Evolutionary conservation across 495 filamentous ascomycete species (phyloP), one percentile per base, ranked within the genome.

Genomic region (Hamigera avellanea): DNA sequence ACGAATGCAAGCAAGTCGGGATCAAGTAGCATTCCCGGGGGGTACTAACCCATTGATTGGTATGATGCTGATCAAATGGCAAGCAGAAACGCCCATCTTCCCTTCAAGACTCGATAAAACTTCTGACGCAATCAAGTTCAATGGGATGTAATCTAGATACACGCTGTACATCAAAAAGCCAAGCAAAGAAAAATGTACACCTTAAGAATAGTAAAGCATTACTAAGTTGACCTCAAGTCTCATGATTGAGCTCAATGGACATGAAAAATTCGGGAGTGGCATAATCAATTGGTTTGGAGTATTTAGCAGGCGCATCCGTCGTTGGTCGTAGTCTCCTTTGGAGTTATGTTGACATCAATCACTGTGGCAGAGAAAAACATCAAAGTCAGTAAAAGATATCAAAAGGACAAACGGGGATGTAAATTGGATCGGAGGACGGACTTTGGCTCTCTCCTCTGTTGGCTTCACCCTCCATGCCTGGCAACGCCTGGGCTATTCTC

Each of bases 401-500:
- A 6, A 35, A 27, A n/a, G 10, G 6, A 25, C 27, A 6, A 14
- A 19, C 15, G 8, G 27, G 26, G 16, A 23, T 4, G 14, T 6
- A 30, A 30, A 30, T 30, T 26, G 25, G 25, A 12, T 26, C 7
- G 25, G 12, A 26, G 25, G 25, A 61, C 69, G 41, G 45, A 78
- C 74, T 82, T 61, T 76, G 75, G 64, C 73, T 84, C 36, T 80
- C 73, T 33, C 59, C 66, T 33, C 59, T 50, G 42, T 73, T 75
- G 48, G 80, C 80, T 41, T 81, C 73, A 7, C 86, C 87, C 54
- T 96, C 91, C 91, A 98, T 98, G 19, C 91, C 91, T 3, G 91
- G 91, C 46, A 98, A 73, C 19, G 91, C 91, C 63, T 98, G 91
- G 33, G 91, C 91, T 69, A 98, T 98, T 62, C 85, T 77, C 66